Percentiles rank a stretch among this genome's conserved stretches.
These are phyloP conservation scores for Ulmus americana DNA, from an alignment of 331 rosid genomes.

Conservation along the genomic window DNA sequence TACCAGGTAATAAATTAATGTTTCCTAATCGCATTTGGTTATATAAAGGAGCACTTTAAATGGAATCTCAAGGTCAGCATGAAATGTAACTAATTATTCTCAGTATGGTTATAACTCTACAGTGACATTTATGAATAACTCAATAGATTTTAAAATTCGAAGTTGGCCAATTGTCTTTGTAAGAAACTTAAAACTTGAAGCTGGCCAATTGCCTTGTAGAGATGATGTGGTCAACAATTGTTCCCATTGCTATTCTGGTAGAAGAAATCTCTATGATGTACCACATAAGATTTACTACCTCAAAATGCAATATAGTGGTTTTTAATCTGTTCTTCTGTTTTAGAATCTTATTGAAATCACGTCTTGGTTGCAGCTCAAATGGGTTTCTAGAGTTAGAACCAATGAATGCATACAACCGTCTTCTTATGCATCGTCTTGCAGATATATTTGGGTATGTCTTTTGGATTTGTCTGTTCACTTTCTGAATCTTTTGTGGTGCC, in stretches of 20 bases:
- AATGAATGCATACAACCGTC: conserved; percentile 86
- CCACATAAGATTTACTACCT: no score
- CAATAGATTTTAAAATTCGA: background rate
- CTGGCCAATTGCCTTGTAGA: background rate
- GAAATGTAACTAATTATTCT: background rate
- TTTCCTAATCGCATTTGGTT: no score
- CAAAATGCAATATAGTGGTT: background rate
- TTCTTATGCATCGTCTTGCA: conserved; percentile 95
- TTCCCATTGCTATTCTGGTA: background rate
- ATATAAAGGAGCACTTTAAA: background rate
- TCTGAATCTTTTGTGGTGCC: conserved; percentile 4
- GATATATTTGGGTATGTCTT: conserved; percentile 85
- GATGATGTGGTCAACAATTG: conserved; percentile 6
- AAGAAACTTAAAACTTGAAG: no score
- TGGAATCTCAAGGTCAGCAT: background rate
- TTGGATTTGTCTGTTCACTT: background rate
- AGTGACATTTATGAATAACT: no score
- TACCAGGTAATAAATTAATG: conserved; percentile 41
- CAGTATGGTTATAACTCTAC: no score
- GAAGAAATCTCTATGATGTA: no score
- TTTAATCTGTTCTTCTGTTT: conserved; percentile 23
- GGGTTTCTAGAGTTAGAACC: conserved; percentile 87
- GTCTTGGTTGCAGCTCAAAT: conserved; percentile 49
- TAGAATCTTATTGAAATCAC: conserved; percentile 2
- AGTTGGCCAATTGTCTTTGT: background rate